Percentiles rank a stretch among this genome's conserved stretches.
These are phyloP conservation scores for Leccinum ochraceum DNA, from an alignment of 768 basidiomycete genomes.

Conservation along the genomic window DNA sequence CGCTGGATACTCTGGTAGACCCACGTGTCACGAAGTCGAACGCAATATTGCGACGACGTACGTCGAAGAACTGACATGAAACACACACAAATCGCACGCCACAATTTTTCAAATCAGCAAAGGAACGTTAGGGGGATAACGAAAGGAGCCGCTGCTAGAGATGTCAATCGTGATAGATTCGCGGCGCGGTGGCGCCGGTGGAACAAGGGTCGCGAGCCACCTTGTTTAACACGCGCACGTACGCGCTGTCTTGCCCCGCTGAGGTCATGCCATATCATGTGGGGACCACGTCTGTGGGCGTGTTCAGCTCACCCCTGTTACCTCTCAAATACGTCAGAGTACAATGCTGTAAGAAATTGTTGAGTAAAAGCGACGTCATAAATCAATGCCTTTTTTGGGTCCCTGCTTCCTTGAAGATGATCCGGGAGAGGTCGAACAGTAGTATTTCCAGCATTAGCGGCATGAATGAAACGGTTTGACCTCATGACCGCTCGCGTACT, in stretches of 20 bases:
- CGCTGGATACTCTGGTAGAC: neutral
- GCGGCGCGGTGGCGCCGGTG: neutral
- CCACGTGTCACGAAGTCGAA: neutral
- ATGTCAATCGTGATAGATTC: conserved; percentile 2
- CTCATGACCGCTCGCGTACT: neutral
- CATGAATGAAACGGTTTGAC: neutral
- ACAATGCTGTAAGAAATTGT: neutral
- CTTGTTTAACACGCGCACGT: conserved; percentile 3
- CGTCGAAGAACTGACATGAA: neutral
- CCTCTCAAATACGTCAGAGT: conserved; percentile 3
- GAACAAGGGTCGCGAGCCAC: conserved; percentile 3
- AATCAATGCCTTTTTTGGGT: neutral
- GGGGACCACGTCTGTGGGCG: neutral
- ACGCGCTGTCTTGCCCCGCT: neutral
- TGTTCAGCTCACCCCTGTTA: neutral
- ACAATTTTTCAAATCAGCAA: neutral
- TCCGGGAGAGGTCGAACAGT: neutral
- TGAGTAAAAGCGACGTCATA: conserved; percentile 1
- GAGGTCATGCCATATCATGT: neutral
- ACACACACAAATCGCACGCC: neutral
- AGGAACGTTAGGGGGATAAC: neutral
- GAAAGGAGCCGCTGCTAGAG: neutral
- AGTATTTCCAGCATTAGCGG: neutral
- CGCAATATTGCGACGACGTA: neutral
- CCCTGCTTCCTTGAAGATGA: neutral